Evolutionary conservation across 2,329 filamentous ascomycete species (phyloP), one percentile per base, ranked within the genome.

Genomic region (Neoarthrinium moseri): DNA sequence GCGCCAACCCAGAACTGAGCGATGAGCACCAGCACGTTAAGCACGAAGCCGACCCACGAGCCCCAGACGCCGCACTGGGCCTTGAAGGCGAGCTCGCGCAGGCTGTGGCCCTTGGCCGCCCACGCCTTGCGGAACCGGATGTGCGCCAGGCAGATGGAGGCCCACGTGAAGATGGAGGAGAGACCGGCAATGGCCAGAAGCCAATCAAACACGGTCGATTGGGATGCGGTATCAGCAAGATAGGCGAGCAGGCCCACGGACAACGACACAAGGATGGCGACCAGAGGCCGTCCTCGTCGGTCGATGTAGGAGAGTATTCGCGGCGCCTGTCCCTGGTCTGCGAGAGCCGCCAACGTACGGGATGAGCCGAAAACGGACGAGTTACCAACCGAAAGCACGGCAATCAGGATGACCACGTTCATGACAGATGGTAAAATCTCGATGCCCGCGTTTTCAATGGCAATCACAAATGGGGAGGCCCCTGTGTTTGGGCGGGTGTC

Each of bases 381-480:
- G 67, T 96, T 96, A 47, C 91, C 91, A 49, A 96, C 91, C 1
- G 89, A 95, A 18, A 96, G 72, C 18, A 96, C 91, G 17, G 91
- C 87, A 51, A 95, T 83, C 61, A 96, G 83, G 63, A 96, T 96
- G 50, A 96, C 90, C n/a, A 83, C 84, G 66, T 97, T 96, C 86
- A 96, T 94, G 43, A 95, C 78, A 0, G 86, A 90, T 2, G 89
- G 88, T 4, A 95, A 78, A 2, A 85, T 84, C 32, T 79, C 69
- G 56, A 96, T 94, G 6, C 88, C 86, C 2, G 89, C 89, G 53
- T 89, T 85, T 52, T 47, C 73, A 56, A 95, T 94, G 52, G 90
- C 88, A 56, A 96, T 92, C 55, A 96, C 91, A 63, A 96, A 96
- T 2, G 91, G 91, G 3, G 89, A 95, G 5, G 61, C 65, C 6